Conservation (phyloP, 73 alveolate species). For the Paramecium sonneborni region DNA sequence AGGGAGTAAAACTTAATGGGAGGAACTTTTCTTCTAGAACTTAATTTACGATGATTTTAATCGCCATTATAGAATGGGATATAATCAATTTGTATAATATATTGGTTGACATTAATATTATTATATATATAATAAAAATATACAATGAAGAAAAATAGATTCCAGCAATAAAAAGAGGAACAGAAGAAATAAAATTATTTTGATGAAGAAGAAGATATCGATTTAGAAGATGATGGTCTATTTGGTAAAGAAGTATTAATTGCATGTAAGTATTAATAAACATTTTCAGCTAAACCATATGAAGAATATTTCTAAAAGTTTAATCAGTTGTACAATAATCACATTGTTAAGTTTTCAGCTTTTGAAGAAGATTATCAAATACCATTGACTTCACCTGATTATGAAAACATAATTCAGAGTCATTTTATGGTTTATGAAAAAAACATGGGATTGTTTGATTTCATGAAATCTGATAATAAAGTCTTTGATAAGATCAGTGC, state of each 20-base stretch:
- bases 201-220: slow-evolving; percentile 55
- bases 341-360: slow-evolving; percentile 47
- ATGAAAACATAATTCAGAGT: neutral
- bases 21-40: neutral
- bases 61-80: neutral
- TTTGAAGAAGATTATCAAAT: slow-evolving; percentile 59
- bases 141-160: slow-evolving; percentile 45
- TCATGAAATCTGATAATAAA: slow-evolving; percentile 7
- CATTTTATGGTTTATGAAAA: slow-evolving; percentile 68
- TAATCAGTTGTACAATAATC: slow-evolving; percentile 51
- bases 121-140: neutral
- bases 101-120: neutral
- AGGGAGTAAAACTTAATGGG: neutral
- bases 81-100: neutral
- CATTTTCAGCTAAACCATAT: slow-evolving; percentile 51
- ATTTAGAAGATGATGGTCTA: slow-evolving; percentile 46
- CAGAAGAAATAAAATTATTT: slow-evolving; percentile 14
- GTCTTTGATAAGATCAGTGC: slow-evolving; percentile 5
- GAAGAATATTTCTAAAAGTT: slow-evolving; percentile 63
- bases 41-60: slow-evolving; percentile 35
- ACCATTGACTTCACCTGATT: slow-evolving; percentile 48
- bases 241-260: slow-evolving; percentile 28
- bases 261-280: neutral
- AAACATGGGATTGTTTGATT: neutral
- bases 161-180: slow-evolving; percentile 1